Evolutionary conservation across 768 basidiomycete species (phyloP).

Genomic region (Dioszegia hungarica): DNA sequence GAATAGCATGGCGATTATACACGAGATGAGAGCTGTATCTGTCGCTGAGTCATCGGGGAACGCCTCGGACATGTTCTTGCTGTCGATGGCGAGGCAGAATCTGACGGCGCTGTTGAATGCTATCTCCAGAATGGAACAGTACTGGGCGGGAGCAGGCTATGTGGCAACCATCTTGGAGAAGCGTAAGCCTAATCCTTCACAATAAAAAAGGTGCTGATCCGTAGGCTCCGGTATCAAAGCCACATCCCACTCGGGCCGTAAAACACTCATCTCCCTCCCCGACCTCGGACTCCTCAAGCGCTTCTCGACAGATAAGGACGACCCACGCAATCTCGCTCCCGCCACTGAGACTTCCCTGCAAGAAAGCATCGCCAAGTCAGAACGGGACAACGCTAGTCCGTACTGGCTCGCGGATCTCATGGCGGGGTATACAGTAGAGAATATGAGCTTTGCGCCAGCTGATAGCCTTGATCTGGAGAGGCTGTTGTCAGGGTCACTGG

Average conservation of each 20-base stretch:
- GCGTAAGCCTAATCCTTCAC: constrained; percentile 15
- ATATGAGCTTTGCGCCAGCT: constrained; percentile 36
- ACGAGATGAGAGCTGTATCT: constrained; percentile 30
- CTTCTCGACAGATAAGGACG: constrained; percentile 33
- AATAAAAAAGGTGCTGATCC: background rate
- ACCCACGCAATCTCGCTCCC: constrained; percentile 32
- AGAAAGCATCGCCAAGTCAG: constrained; percentile 36
- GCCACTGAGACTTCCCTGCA: constrained; percentile 36
- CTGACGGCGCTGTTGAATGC: constrained; percentile 34
- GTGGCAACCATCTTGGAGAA: constrained; percentile 31
- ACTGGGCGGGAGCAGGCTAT: constrained; percentile 37
- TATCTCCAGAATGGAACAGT: constrained; percentile 27
- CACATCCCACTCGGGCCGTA: constrained; percentile 8
- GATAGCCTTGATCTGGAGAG: constrained; percentile 33
- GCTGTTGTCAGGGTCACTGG: constrained; percentile 12
- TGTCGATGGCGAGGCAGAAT: constrained; percentile 38
- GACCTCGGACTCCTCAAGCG: constrained; percentile 42
- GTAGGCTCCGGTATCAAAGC: constrained; percentile 26
- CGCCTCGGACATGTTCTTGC: constrained; percentile 30
- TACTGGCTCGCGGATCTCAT: constrained; percentile 38
- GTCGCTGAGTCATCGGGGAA: constrained; percentile 3
- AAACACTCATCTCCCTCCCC: constrained; percentile 45
- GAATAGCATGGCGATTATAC: constrained; percentile 42
- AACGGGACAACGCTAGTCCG: constrained; percentile 24
- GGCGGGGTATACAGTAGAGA: constrained; percentile 38